Evolutionary conservation across 768 basidiomycete species (phyloP), one percentile per base, ranked within the genome.

Genomic region (Pleurotus platypus): DNA sequence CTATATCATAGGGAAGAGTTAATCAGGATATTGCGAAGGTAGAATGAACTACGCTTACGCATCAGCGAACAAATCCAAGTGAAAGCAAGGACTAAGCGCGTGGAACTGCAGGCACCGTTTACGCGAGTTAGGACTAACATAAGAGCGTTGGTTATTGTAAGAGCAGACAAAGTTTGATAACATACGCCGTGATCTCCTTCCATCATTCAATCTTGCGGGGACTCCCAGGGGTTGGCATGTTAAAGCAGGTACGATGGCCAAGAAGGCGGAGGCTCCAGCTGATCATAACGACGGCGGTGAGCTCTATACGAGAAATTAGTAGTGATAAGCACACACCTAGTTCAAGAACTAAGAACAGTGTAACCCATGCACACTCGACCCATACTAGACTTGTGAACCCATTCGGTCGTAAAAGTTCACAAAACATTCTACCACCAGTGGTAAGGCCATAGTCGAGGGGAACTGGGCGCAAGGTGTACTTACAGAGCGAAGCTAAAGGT

Each of bases 351-450:
- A 81, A 85, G 62, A 85, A 84, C 4, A 84, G 15, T 1, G 73
- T 71, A 37, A 84, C 70, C 88, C 87, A 90, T 20, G 69, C 47
- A 61, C 79, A 80, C 65, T 91, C 89, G 60, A 90, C 86, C 85
- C 86, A 89, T 13, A 90, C 82, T n/a, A 76, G 78, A 20, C 79
- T 78, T 18, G 83, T 76, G 45, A 86, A 66, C 5, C 80, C 69
- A 66, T 79, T 71, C 58, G 71, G 75, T 16, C 77, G 75, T 20
- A 80, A 63, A 37, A 89, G 67, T 67, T 90, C 87, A 39, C 82
- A 66, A 60, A 86, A 85, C 46, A 80, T 77, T 65, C 81, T 83
- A 55, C n/a, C 49, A 15, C 24, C 40, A 22, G 61, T 46, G 56
- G 55, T 55, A 27, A 54, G 16, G 15, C 30, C 9, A 35, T 9